Evolutionary conservation across 352 stramenopile species (phyloP), one percentile per base, ranked within the genome.

Genomic region (Globisporangium echinulatum): DNA sequence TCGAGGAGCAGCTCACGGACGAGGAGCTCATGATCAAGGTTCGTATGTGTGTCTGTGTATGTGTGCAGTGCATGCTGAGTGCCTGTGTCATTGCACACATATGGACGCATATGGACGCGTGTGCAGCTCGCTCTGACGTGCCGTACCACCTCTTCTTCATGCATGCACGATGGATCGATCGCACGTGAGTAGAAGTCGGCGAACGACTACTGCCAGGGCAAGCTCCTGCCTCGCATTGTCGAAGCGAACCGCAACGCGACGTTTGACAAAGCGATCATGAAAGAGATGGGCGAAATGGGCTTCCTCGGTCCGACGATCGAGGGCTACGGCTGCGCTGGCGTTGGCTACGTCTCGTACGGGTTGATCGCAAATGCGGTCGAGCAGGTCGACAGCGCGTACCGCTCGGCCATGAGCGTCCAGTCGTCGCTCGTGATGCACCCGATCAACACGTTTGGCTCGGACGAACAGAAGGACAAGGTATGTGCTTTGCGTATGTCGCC

Each of bases 341-440:
- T 98, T 39, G 87, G 87, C 39, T 98, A 98, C 73, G 96, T 99
- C 19, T 93, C 88, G 36, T 99, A 99, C 68, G 97, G 97, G 13
- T 69, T 99, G 11, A 97, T 99, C 55, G 94, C 96, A 9, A 96
- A 97, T 17, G 96, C 97, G 44, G 93, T 99, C 15, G 97, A 99
- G 80, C 69, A 85, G 38, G 82, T 99, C 4, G 97, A 99, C 82
- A 98, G 91, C 40, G 87, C 85, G 9, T 99, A 99, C 78, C 82
- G 97, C 25, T 98, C 92, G 43, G 94, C 95, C 51, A 98, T 99
- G 93, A 97, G 87, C 64, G 96, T 99, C 38, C 97, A 99, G 75
- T 98, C 88, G 55, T 98, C 90, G 48, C 74, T 99, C 15, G 97
- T 99, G 38, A 99, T 99, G 96, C 92, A 98, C 75, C 96, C 96